These are phyloP conservation scores for Cadophora luteo-olivacea DNA, from an alignment of 2,329 filamentous ascomycete genomes.

Conservation along the genomic window DNA sequence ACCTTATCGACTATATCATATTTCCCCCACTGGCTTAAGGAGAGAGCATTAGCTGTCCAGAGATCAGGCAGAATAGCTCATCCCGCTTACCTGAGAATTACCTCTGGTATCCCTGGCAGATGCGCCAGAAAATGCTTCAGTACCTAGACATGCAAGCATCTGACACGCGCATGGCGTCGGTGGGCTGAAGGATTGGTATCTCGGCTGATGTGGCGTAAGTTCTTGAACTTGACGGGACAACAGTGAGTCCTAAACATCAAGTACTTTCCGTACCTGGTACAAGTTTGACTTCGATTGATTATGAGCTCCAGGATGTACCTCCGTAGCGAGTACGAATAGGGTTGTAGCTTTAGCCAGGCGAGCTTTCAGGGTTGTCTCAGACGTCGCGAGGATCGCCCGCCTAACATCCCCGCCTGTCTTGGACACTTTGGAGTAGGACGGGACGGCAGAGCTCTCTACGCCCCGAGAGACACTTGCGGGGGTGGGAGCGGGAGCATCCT, in stretches of 20 bases:
- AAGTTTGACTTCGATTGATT: not conserved
- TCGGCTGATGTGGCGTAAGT: not conserved
- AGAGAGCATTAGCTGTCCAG: not conserved
- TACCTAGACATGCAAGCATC: slow-evolving; percentile 6
- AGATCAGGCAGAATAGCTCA: slow-evolving; percentile 7
- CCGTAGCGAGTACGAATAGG: not conserved
- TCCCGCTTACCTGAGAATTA: not conserved
- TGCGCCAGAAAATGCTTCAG: slow-evolving; percentile 3
- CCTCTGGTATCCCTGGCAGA: not conserved
- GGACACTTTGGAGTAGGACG: not conserved
- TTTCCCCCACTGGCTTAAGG: not conserved
- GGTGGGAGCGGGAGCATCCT: not conserved
- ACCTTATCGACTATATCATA: slow-evolving; percentile 1
- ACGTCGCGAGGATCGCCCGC: slow-evolving; percentile 1
- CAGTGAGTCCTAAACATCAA: not conserved
- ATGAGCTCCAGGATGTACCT: not conserved
- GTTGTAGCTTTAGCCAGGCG: not conserved
- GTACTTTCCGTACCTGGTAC: not conserved
- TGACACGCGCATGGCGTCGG: slow-evolving; percentile 6
- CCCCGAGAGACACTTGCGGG: not conserved
- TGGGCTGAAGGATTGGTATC: not conserved
- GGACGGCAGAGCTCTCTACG: not conserved
- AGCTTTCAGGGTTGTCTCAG: not conserved
- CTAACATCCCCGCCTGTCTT: not conserved
- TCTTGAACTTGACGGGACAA: not conserved